Evolutionary conservation across 2,329 filamentous ascomycete species (phyloP), one percentile per base, ranked within the genome.

Genomic region (Pestalotiopsis sp.): DNA sequence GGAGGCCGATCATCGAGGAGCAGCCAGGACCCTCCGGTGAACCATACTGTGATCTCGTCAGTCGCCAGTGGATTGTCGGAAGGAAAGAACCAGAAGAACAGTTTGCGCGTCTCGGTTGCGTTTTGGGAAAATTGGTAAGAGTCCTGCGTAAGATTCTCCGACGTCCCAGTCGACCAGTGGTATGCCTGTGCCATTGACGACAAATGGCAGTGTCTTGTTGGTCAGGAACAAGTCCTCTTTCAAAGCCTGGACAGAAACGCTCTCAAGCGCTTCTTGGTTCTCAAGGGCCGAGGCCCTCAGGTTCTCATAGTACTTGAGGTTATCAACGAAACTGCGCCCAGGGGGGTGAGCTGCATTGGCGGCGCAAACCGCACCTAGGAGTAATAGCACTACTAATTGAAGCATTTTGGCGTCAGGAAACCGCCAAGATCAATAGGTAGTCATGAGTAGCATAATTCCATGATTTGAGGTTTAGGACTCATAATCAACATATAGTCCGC

Each of bases 151-250:
- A 0, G 86, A 89, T 77, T 92, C 89, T 66, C 87, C 86, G 45
- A 93, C 81, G 70, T 94, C 91, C 70, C 92, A 94, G 23, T 85
- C 76, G 0, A 94, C 89, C n/a, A 92, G 89, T 0, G 92, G 92
- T 62, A 94, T 87, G 1, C 79, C 83, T 2, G 83, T 85, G 2
- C 91, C 89, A 72, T 93, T 87, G 45, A 93, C 88, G 25, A 84
- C 86, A 70, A 90, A 92, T 14, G 57, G 57, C 27, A 27, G 5
- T 7, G 57, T 59, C 25, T 59, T 59, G 57, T 59, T 59, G 12
- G 57, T 59, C 17, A 59, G 23, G 20, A 27, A 59, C 27, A 36
- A 36, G 23, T 27, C 27, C 23, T 27, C 17, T 11, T 4, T 27
- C 17, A n/a, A 27, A 59, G 57, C 1, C 23, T 59, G 11, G 17